These are phyloP conservation scores for Cryptococcus hybrid DNA, from an alignment of 1,284 basidiomycete species.

Conservation along the genomic window DNA sequence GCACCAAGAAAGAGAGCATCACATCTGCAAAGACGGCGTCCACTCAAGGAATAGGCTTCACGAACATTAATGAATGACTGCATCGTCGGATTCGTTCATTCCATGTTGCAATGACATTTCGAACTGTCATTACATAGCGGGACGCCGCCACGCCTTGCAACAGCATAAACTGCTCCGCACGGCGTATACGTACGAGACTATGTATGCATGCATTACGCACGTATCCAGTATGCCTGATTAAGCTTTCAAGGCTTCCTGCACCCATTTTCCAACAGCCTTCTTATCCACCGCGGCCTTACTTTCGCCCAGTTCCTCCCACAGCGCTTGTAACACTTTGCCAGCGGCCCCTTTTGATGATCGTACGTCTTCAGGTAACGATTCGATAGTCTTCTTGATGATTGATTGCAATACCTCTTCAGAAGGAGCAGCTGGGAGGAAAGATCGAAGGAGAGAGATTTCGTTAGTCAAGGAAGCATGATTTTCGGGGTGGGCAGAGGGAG, in stretches of 20 bases:
- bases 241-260: conserved; percentile 36
- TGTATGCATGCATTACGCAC: too few relatives aligned
- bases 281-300: conserved; percentile 36
- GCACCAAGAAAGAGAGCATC: too few relatives aligned
- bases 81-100: too few relatives aligned
- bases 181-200: too few relatives aligned
- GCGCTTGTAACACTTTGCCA: conserved; percentile 35
- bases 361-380: conserved; percentile 19
- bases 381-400: conserved; percentile 33
- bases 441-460: conserved; percentile 35
- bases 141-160: too few relatives aligned
- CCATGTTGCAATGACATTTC: too few relatives aligned
- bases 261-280: conserved; percentile 43
- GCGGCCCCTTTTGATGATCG: conserved; percentile 28
- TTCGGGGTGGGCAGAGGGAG: conserved; percentile 34
- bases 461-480: conserved; percentile 27
- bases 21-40: too few relatives aligned
- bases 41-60: too few relatives aligned
- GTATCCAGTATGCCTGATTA: neutral
- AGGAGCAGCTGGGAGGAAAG: conserved; percentile 38
- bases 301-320: conserved; percentile 46
- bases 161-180: too few relatives aligned
- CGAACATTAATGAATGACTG: too few relatives aligned
- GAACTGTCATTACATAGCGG: too few relatives aligned
- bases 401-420: conserved; percentile 29